Evolutionary conservation across 495 filamentous ascomycete species (phyloP).

Genomic region (Chaetomium cochliodes): DNA sequence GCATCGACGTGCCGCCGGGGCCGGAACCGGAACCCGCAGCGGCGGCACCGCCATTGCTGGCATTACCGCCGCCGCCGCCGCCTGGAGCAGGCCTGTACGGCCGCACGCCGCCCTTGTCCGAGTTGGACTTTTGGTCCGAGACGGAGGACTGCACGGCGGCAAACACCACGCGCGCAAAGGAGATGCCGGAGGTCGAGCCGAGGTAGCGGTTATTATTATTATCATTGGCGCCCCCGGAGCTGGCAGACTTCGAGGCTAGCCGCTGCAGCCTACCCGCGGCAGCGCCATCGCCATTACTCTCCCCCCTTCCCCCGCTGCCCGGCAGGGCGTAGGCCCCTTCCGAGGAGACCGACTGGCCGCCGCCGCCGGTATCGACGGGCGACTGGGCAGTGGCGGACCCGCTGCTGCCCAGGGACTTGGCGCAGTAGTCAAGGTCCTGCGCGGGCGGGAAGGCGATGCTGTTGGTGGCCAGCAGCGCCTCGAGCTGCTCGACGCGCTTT

Average conservation of each 20-base stretch:
- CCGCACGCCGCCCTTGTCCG: slow-evolving; percentile 50
- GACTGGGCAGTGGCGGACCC: slow-evolving; percentile 47
- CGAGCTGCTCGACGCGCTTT: slow-evolving; percentile 77
- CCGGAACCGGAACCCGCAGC: slow-evolving; percentile 38
- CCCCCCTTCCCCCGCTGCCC: slow-evolving; percentile 32
- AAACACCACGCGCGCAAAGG: slow-evolving; percentile 91
- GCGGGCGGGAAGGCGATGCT: slow-evolving; percentile 69
- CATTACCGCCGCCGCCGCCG: background rate
- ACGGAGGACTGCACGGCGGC: slow-evolving; percentile 89
- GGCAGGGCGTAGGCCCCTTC: slow-evolving; percentile 31
- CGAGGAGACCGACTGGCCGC: slow-evolving; percentile 21
- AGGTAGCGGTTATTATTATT: slow-evolving; percentile 77
- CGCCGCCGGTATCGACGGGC: slow-evolving; percentile 43
- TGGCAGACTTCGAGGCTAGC: slow-evolving; percentile 63
- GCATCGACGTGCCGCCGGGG: slow-evolving; percentile 66
- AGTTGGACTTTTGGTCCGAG: slow-evolving; percentile 60
- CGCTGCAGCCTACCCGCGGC: slow-evolving; percentile 44
- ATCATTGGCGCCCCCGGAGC: slow-evolving; percentile 71
- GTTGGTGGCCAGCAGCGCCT: slow-evolving; percentile 69
- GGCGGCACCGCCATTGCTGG: slow-evolving; percentile 23
- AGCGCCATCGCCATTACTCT: slow-evolving; percentile 42
- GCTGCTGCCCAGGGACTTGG: slow-evolving; percentile 50
- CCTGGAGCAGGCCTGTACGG: slow-evolving; percentile 38
- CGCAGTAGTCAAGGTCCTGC: slow-evolving; percentile 72
- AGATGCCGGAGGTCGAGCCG: slow-evolving; percentile 86